phyloP scores from a whole-genome alignment of 2,329 filamentous ascomycete species.

The Fusarium pseudoanthophilum region DNA sequence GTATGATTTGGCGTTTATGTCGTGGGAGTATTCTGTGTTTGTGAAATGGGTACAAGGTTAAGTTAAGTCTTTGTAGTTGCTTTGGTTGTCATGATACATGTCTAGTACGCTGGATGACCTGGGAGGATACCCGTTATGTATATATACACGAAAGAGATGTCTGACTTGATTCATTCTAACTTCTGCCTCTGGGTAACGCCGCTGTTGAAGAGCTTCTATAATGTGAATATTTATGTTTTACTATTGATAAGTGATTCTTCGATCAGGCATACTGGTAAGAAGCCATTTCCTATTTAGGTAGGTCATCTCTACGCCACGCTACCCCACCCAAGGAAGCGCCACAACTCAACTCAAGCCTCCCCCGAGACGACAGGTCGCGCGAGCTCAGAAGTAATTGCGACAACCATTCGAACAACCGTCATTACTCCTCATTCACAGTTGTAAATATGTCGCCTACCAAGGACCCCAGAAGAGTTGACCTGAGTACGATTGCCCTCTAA shows the following conservation, averaged over 20 bases:
- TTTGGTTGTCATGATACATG: slow-evolving; percentile 18
- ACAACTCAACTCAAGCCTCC: slow-evolving; percentile 28
- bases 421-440: slow-evolving; percentile 18
- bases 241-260: background rate
- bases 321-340: slow-evolving; percentile 18
- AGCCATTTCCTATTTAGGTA: slow-evolving; percentile 31
- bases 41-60: background rate
- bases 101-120: slow-evolving; percentile 15
- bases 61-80: slow-evolving; percentile 1
- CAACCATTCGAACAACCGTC: slow-evolving; percentile 24
- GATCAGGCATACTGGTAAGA: background rate
- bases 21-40: slow-evolving; percentile 2
- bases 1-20: slow-evolving; percentile 26
- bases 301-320: slow-evolving; percentile 24
- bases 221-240: background rate
- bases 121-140: slow-evolving; percentile 12
- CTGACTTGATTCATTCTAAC: background rate
- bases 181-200: background rate
- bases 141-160: slow-evolving; percentile 3
- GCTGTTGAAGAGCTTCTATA: background rate
- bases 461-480: slow-evolving; percentile 57
- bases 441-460: slow-evolving; percentile 54
- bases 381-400: slow-evolving; percentile 37
- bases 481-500: slow-evolving; percentile 49
- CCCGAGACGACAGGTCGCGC: slow-evolving; percentile 31